Evolutionary conservation across 306 rosid genomes (phyloP).

Genomic region (Vigna angularis): DNA sequence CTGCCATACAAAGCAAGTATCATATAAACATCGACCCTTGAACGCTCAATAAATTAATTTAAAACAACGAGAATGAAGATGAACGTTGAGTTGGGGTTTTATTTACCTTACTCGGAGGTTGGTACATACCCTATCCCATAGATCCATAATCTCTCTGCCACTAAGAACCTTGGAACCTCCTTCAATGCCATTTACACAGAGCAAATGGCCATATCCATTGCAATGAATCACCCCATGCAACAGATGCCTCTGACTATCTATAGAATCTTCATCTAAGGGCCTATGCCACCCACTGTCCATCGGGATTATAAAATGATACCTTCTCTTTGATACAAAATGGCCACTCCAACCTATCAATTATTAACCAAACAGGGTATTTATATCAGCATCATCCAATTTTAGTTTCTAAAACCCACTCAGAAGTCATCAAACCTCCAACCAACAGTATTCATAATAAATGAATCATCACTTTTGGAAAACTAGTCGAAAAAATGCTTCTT

Average conservation of each 20-base stretch:
- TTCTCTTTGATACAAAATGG: constrained; percentile 77
- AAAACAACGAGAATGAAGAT: not conserved
- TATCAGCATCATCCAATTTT: constrained; percentile 31
- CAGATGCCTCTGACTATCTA: constrained; percentile 66
- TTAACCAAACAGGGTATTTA: constrained; percentile 4
- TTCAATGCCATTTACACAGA: constrained; percentile 79
- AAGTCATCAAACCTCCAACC: not conserved
- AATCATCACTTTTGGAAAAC: not conserved
- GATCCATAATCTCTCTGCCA: constrained; percentile 86
- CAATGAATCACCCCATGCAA: constrained; percentile 83
- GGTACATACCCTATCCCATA: constrained; percentile 87
- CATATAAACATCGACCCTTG: not conserved
- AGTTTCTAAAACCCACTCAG: constrained; percentile 6
- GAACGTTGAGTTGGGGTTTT: not conserved
- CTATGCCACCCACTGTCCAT: constrained; percentile 71
- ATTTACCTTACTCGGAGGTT: constrained; percentile 67
- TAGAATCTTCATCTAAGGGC: constrained; percentile 63
- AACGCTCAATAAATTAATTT: not conserved
- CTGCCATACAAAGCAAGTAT: constrained; percentile 48
- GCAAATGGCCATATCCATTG: constrained; percentile 87
- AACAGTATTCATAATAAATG: no score
- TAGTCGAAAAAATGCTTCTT: not conserved
- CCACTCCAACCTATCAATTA: constrained; percentile 83
- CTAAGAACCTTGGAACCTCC: constrained; percentile 78
- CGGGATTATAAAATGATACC: constrained; percentile 84